phyloP scores from a whole-genome alignment of 2,329 filamentous ascomycete species.

The Fonsecaea erecta region DNA sequence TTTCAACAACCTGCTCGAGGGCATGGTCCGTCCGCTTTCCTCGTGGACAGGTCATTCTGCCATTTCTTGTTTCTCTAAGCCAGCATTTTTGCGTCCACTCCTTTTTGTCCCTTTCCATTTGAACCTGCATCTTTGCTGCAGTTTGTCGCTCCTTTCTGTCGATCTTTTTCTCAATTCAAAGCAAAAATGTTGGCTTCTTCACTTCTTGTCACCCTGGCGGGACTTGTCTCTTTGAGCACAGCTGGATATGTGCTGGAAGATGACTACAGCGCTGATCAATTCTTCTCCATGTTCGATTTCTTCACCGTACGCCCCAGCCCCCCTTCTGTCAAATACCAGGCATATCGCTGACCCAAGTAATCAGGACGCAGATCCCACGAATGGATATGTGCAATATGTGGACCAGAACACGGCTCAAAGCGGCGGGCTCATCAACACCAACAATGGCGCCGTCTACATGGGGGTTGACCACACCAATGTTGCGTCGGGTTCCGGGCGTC shows the following conservation, averaged over 20 bases:
- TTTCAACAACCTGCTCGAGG: neutral
- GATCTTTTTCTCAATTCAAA: conserved; percentile 10
- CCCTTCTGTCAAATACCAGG: neutral
- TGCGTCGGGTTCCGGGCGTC: conserved; percentile 64
- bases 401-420: conserved; percentile 61
- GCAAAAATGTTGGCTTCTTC: conserved; percentile 35
- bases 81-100: conserved; percentile 31
- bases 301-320: conserved; percentile 50
- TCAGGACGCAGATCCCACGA: conserved; percentile 66
- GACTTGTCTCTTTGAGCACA: conserved; percentile 38
- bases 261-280: conserved; percentile 53
- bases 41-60: conserved; percentile 12
- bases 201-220: conserved; percentile 32
- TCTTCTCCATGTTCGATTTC: conserved; percentile 60
- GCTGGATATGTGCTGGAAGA: conserved; percentile 52
- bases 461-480: conserved; percentile 68
- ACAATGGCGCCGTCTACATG: conserved; percentile 65
- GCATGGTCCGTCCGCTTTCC: conserved; percentile 15
- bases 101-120: conserved; percentile 19
- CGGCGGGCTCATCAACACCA: conserved; percentile 63
- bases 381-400: conserved; percentile 75
- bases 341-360: conserved; percentile 1
- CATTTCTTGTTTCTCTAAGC: conserved; percentile 3
- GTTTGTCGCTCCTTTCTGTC: conserved; percentile 23
- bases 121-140: conserved; percentile 11